phyloP scores from a whole-genome alignment of 2,329 filamentous ascomycete genomes.

The Pseudogymnoascus sp. region DNA sequence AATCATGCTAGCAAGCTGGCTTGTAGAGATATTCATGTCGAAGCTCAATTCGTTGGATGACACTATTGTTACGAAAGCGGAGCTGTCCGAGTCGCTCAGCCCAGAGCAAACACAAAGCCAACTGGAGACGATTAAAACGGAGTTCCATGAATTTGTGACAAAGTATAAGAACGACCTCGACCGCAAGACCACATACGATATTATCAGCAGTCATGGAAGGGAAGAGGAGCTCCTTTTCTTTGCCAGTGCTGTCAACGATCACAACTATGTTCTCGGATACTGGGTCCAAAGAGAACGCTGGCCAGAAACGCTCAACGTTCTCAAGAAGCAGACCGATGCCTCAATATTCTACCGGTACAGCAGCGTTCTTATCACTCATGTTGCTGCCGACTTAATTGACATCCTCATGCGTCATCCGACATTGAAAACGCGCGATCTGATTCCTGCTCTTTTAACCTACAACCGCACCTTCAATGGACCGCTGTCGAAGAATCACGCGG shows the following conservation, averaged over 20 bases:
- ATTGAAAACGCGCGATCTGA: slow-evolving; percentile 77
- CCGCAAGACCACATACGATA: slow-evolving; percentile 85
- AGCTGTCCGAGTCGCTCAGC: slow-evolving; percentile 65
- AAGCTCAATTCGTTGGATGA: slow-evolving; percentile 94
- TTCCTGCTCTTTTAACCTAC: slow-evolving; percentile 89
- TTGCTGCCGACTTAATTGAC: slow-evolving; percentile 79
- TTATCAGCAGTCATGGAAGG: slow-evolving; percentile 89
- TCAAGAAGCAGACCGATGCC: slow-evolving; percentile 87
- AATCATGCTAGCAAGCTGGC: slow-evolving; percentile 91
- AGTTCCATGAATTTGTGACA: slow-evolving; percentile 81
- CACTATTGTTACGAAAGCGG: slow-evolving; percentile 81
- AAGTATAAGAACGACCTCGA: slow-evolving; percentile 85
- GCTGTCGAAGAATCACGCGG: slow-evolving; percentile 74
- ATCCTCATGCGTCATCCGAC: slow-evolving; percentile 88
- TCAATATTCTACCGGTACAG: slow-evolving; percentile 96
- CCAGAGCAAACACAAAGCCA: slow-evolving; percentile 64
- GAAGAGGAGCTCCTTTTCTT: slow-evolving; percentile 90
- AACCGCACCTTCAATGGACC: slow-evolving; percentile 67
- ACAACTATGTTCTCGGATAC: slow-evolving; percentile 90
- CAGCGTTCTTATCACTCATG: slow-evolving; percentile 90
- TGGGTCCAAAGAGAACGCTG: slow-evolving; percentile 96
- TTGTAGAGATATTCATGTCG: slow-evolving; percentile 94
- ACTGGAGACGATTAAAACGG: slow-evolving; percentile 60
- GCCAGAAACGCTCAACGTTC: slow-evolving; percentile 74
- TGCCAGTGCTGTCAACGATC: slow-evolving; percentile 80